These are phyloP conservation scores for Nitzschia sp. DNA, from an alignment of 108 stramenopile genomes.

Conservation along the genomic window DNA sequence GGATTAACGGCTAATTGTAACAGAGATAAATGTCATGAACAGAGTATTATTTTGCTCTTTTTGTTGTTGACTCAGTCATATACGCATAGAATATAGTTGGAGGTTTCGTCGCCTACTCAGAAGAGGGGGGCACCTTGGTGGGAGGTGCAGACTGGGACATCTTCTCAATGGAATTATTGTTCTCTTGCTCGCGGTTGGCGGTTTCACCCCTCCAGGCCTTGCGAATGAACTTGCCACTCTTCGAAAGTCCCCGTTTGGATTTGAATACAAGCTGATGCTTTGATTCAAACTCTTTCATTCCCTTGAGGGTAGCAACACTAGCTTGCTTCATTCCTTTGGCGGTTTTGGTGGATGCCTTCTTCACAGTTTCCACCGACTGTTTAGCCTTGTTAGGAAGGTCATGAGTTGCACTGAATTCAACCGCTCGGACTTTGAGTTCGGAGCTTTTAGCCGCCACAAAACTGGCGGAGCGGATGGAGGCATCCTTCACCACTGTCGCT, in stretches of 20 bases:
- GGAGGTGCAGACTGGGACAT: too few relatives aligned
- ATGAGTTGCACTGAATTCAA: constrained; percentile 9
- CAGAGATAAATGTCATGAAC: too few relatives aligned
- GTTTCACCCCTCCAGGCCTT: constrained; percentile 16
- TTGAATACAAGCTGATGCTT: constrained; percentile 15
- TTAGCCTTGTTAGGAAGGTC: not conserved
- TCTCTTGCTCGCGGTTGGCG: not conserved
- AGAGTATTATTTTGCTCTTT: too few relatives aligned
- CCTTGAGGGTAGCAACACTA: not conserved
- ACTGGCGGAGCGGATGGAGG: constrained; percentile 1
- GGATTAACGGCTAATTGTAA: too few relatives aligned
- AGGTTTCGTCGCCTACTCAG: too few relatives aligned
- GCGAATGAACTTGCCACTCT: constrained; percentile 2
- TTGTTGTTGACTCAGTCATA: too few relatives aligned
- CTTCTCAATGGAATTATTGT: too few relatives aligned
- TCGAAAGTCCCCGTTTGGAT: constrained; percentile 7
- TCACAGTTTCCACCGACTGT: not conserved
- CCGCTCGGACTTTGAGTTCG: not conserved
- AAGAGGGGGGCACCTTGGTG: too few relatives aligned
- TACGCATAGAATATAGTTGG: too few relatives aligned
- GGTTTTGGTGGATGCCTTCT: constrained; percentile 7
- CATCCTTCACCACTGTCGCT: not conserved
- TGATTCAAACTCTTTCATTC: constrained; percentile 12
- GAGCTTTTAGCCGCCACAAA: not conserved
- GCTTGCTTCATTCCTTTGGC: constrained; percentile 6